Evolutionary conservation across 2,329 filamentous ascomycete species (phyloP).

Genomic region (Aspergillus sp.): DNA sequence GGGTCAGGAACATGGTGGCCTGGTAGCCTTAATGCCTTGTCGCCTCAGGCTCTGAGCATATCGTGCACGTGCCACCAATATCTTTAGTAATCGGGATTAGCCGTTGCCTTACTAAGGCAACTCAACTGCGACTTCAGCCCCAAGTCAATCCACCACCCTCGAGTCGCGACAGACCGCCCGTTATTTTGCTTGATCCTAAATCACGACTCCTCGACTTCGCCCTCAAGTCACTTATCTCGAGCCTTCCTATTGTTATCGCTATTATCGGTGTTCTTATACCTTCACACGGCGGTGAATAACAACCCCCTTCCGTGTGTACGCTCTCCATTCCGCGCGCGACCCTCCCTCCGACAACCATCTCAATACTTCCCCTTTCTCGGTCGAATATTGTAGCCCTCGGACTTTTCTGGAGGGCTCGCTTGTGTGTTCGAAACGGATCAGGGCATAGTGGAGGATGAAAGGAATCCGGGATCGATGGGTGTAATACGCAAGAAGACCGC

Average conservation of each 20-base stretch:
- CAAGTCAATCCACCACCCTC: background rate
- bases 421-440: conserved; percentile 29
- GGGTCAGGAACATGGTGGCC: conserved; percentile 14
- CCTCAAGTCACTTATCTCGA: background rate
- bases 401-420: conserved; percentile 25
- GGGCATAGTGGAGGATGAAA: conserved; percentile 40
- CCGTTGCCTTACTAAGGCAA: conserved; percentile 7
- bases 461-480: conserved; percentile 62
- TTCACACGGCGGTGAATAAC: background rate
- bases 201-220: background rate
- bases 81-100: conserved; percentile 3
- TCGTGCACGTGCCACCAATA: background rate
- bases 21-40: conserved; percentile 1
- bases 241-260: background rate
- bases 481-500: conserved; percentile 96
- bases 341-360: conserved; percentile 2
- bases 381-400: conserved; percentile 21
- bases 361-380: conserved; percentile 4
- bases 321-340: background rate
- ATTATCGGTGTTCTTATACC: background rate
- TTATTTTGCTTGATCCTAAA: background rate
- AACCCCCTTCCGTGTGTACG: conserved; percentile 3
- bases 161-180: background rate
- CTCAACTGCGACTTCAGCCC: conserved; percentile 6
- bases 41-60: conserved; percentile 3